A percentile compares a stretch with the other conserved stretches of the same genome.
These are phyloP conservation scores for Colletotrichum cordylinicola DNA, from an alignment of 2,329 filamentous ascomycete species.

Conservation along the genomic window DNA sequence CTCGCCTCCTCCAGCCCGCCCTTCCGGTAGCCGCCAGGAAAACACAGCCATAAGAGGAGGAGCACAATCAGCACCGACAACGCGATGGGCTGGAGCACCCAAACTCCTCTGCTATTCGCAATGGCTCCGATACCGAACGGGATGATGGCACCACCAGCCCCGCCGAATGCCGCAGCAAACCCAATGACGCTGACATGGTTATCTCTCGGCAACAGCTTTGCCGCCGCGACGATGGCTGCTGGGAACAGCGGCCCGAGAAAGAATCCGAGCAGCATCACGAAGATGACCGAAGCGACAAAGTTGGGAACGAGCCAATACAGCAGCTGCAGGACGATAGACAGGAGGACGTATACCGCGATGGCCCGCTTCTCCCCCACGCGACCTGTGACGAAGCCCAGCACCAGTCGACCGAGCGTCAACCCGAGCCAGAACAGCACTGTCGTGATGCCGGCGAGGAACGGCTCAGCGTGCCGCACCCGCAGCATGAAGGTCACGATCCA, in stretches of 20 bases:
- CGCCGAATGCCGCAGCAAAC: constrained; percentile 79
- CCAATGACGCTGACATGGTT: constrained; percentile 83
- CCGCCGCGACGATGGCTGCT: constrained; percentile 73
- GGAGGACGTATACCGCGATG: constrained; percentile 60
- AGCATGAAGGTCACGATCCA: constrained; percentile 92
- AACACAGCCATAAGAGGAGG: constrained; percentile 46
- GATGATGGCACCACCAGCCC: constrained; percentile 71
- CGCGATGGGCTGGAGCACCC: constrained; percentile 62
- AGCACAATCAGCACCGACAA: constrained; percentile 53
- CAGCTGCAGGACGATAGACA: constrained; percentile 69
- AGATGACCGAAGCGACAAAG: constrained; percentile 75
- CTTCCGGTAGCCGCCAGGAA: neutral
- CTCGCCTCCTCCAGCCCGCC: neutral
- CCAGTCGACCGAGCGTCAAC: constrained; percentile 74
- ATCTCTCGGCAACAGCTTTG: constrained; percentile 74
- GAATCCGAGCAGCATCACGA: constrained; percentile 76
- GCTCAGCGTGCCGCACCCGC: constrained; percentile 69
- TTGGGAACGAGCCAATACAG: constrained; percentile 83
- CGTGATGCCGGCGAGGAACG: constrained; percentile 76
- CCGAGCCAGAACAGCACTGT: constrained; percentile 87
- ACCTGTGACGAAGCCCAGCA: constrained; percentile 79
- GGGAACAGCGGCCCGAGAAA: constrained; percentile 83
- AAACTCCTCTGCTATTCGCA: constrained; percentile 61
- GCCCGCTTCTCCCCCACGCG: constrained; percentile 42
- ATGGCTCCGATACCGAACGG: constrained; percentile 73